Base-by-base conservation (phyloP, 371 early-diverging fungal species). In the Mucor indicus region DNA sequence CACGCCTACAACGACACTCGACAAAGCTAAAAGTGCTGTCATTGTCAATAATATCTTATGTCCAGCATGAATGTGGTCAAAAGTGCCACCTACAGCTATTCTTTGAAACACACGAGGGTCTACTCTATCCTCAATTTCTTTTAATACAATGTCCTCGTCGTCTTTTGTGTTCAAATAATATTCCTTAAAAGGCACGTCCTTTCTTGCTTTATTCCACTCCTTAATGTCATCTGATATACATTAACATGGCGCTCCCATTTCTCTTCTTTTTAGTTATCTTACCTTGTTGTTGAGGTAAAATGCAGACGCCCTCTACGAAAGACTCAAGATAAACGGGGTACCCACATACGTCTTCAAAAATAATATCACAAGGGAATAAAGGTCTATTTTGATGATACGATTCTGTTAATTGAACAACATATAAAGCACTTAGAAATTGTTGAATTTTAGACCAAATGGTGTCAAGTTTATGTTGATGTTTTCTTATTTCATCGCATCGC, bases 1-100 rank as follows among this genome's bases (percentile, higher is more conserved):
- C 2, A 92, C 85, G 12, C 93, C 95, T 23, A 89, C 88, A 8
- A 87, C 67, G 22, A 94, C 62, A 25, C 79, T 62, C 25, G 74
- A 48, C 8, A 55, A 50, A 5, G 87, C 60, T 31, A 89, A 63
- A 63, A 89, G 78, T 0, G 89, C 91, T 0, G 93, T 81, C 67
- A 86, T 85, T 1, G 93, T 85, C 40, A 98, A 69, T 22, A 98
- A 66, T 29, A 96, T 90, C 67, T 93, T 91, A 66, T 98, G 98
- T 5, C 97, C 98, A 2, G 84, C 77, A 57, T 98, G 98, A 36
- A 98, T 64, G 58, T 96, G 96, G 65, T 98, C 98, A 75, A 98
- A 98, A 2, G 98, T 97, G 8, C 98, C 98, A 13, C 98, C 98
- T 4, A 96, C 72, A 0, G 87, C 95, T 0, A 90, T 91, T 30